Conservation (phyloP, 2,329 filamentous ascomycete species). For the Penicillium sp. region DNA sequence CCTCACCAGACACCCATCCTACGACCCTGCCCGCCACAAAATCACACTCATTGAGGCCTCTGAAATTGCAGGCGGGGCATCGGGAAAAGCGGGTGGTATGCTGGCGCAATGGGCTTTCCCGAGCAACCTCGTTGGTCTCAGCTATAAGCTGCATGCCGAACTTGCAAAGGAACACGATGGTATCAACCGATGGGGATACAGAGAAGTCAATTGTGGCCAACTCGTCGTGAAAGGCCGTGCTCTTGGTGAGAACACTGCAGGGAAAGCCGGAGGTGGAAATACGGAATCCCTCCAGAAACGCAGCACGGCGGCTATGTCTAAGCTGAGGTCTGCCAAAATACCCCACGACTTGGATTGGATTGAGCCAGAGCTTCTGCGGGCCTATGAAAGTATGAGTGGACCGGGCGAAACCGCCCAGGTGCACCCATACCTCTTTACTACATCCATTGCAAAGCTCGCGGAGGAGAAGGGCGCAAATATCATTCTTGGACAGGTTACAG, state of each 20-base stretch:
- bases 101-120: slow-evolving; percentile 93
- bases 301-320: slow-evolving; percentile 49
- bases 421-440: slow-evolving; percentile 89
- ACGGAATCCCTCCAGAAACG: slow-evolving; percentile 58
- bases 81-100: slow-evolving; percentile 89
- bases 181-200: slow-evolving; percentile 78
- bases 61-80: slow-evolving; percentile 83
- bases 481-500: slow-evolving; percentile 65
- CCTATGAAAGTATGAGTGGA: slow-evolving; percentile 81
- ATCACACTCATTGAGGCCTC: slow-evolving; percentile 87
- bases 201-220: slow-evolving; percentile 71
- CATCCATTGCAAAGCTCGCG: slow-evolving; percentile 74
- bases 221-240: slow-evolving; percentile 53
- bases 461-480: slow-evolving; percentile 67
- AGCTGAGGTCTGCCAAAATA: slow-evolving; percentile 58
- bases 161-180: slow-evolving; percentile 82
- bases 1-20: slow-evolving; percentile 79
- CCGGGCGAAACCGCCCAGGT: slow-evolving; percentile 84
- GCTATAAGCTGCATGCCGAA: slow-evolving; percentile 77
- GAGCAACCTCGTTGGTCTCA: slow-evolving; percentile 75
- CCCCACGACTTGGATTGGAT: slow-evolving; percentile 86
- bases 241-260: slow-evolving; percentile 34
- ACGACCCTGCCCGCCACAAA: slow-evolving; percentile 68
- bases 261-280: slow-evolving; percentile 31
- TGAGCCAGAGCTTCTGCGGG: slow-evolving; percentile 60